Evolutionary conservation across 164 flowering plant genomes (phyloP).

Genomic region (Magnolia officinalis): DNA sequence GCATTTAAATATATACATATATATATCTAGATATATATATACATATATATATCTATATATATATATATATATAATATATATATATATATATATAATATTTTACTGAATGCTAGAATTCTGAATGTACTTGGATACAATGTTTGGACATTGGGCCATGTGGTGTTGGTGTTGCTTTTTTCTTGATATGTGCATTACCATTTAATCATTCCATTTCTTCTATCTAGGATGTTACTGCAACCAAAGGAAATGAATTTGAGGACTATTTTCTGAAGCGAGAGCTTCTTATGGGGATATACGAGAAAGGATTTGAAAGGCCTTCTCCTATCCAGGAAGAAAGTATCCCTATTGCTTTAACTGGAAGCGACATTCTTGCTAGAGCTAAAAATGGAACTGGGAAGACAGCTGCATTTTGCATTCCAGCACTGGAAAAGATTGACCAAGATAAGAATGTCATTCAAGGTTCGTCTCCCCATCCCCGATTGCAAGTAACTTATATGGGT

Average conservation of each 20-base stretch:
- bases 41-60: no score
- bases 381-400: slow-evolving; percentile 99
- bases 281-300: slow-evolving; percentile 98
- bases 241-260: slow-evolving; percentile 99
- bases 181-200: not conserved
- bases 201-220: slow-evolving; percentile 4
- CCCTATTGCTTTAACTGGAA: slow-evolving; percentile 96
- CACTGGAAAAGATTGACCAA: slow-evolving; percentile 95
- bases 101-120: not conserved
- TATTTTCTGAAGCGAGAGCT: slow-evolving; percentile 93
- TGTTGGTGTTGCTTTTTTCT: not conserved
- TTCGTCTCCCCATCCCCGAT: slow-evolving; percentile 13
- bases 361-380: slow-evolving; percentile 98
- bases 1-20: not conserved
- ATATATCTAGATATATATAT: no score
- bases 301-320: slow-evolving; percentile 98
- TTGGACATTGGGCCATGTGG: not conserved
- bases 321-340: slow-evolving; percentile 99
- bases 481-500: no score
- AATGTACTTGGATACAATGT: not conserved
- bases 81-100: no score
- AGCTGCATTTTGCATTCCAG: slow-evolving; percentile 98
- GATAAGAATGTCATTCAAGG: slow-evolving; percentile 97
- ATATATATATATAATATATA: no score
- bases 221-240: slow-evolving; percentile 99